Base-by-base conservation (phyloP, 768 basidiomycete species). In the Termitomyces eurrhizus region DNA sequence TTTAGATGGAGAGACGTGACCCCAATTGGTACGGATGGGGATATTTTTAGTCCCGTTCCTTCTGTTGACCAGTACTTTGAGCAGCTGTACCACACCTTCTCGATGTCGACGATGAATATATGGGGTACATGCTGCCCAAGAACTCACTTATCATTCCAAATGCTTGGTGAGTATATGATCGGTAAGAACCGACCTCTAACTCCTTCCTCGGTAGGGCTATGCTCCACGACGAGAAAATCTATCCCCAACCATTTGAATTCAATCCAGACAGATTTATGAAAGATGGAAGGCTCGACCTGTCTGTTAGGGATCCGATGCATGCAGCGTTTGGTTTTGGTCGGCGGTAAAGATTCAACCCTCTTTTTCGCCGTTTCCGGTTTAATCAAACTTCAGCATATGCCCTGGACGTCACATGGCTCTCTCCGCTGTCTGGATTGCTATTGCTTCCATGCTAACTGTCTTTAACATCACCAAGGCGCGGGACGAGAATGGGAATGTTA, bases 221-320 rank as follows among this genome's bases (percentile, higher is more conserved):
- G 35, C 61, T 71, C 5, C 71, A 68, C 46, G 67, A 79, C 32
- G 68, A 71, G 58, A 57, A 62, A 8, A 62, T 65, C 26, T 78
- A 77, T 59, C 69, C 72, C 4, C 64, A 74, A 1, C 73, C 76
- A 9, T 58, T 67, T 1, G 41, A 14, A 7, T 78, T 78, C 64
- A 62, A 67, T 14, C 78, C 78, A 7, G 78, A 74, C 16, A 66
- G 77, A 11, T 79, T 75, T 58, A 50, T 73, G 67, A 63, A 76
- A 65, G 54, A 71, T 54, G 36, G 64, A 14, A 66, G 68, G 24
- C 32, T 64, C 32, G 55, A 66, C 33, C 60, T 52, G 6, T 55
- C 56, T 24, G 59, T 67, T 32, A 55, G 59, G n/a, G 68, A 72
- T 39, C 46, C 56, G 18, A 37, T 36, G 21, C 56, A 48, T 29